Evolutionary conservation across 2,329 filamentous ascomycete species (phyloP).

Genomic region (Exophiala sideris): DNA sequence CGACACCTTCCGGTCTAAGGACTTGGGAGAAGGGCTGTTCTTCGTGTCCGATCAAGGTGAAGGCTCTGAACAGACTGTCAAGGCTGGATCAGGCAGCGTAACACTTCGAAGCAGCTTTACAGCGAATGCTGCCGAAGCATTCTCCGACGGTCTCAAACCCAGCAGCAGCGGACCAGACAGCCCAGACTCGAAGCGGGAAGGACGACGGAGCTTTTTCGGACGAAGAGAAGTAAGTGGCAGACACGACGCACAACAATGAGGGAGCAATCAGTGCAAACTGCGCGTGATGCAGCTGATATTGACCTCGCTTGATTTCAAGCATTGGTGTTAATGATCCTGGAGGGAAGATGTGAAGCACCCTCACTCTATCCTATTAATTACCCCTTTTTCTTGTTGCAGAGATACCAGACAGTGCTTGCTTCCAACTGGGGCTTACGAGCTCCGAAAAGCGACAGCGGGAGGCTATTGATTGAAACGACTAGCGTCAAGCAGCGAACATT

Average conservation of each 20-base stretch:
- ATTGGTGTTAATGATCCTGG: neutral
- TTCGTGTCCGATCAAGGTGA: constrained; percentile 78
- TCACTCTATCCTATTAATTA: neutral
- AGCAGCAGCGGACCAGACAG: constrained; percentile 32
- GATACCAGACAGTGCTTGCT: constrained; percentile 16
- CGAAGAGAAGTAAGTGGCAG: constrained; percentile 37
- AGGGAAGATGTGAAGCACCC: neutral
- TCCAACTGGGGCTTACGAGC: neutral
- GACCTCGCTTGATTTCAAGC: no score
- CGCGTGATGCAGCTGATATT: neutral
- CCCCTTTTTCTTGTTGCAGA: constrained; percentile 12
- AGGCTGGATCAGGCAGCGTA: constrained; percentile 69
- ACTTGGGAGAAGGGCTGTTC: constrained; percentile 82
- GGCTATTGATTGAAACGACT: neutral
- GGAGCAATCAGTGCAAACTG: neutral
- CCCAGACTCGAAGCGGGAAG: constrained; percentile 41
- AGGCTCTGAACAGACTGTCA: constrained; percentile 68
- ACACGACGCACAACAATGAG: constrained; percentile 15
- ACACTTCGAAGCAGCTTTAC: constrained; percentile 71
- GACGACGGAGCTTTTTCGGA: constrained; percentile 46
- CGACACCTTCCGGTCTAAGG: constrained; percentile 77
- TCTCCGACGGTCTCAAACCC: constrained; percentile 26
- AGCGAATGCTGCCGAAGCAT: constrained; percentile 42
- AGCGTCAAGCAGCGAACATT: no score
- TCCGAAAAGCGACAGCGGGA: neutral